A percentile compares a stretch with the other conserved stretches of the same genome.
These are phyloP conservation scores for Zygosaccharomyces bisporus DNA, from an alignment of 805 yeast genomes.

Conservation along the genomic window DNA sequence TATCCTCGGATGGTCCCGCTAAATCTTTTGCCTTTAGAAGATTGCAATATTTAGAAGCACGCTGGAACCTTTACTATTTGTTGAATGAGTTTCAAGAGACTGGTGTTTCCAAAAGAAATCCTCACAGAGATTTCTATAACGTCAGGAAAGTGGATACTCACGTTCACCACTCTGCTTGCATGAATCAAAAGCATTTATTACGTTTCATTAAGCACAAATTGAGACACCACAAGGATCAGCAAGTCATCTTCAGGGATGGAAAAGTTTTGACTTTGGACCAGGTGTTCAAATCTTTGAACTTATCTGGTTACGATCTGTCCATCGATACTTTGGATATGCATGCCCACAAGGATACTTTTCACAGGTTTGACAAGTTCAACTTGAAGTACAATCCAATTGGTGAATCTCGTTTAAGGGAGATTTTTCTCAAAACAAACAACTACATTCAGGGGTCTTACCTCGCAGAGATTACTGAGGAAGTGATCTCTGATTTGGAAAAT, in stretches of 20 bases:
- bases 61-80: slow-evolving; percentile 87
- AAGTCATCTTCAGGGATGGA: slow-evolving; percentile 91
- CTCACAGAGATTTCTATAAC: slow-evolving; percentile 73
- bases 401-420: slow-evolving; percentile 94
- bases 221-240: slow-evolving; percentile 79
- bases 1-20: slow-evolving; percentile 92
- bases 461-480: slow-evolving; percentile 93
- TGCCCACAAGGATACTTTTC: slow-evolving; percentile 97
- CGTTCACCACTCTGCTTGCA: slow-evolving; percentile 98
- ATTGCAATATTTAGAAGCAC: slow-evolving; percentile 89
- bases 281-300: slow-evolving; percentile 84
- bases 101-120: slow-evolving; percentile 83
- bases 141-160: slow-evolving; percentile 62
- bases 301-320: slow-evolving; percentile 91
- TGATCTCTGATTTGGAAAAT: slow-evolving; percentile 87
- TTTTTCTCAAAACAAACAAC: slow-evolving; percentile 92
- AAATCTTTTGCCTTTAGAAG: slow-evolving; percentile 95
- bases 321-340: slow-evolving; percentile 99
- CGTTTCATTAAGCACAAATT: slow-evolving; percentile 93
- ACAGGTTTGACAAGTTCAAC: slow-evolving; percentile 95
- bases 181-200: slow-evolving; percentile 95
- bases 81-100: slow-evolving; percentile 92
- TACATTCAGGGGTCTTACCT: slow-evolving; percentile 82
- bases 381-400: slow-evolving; percentile 97
- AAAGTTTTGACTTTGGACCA: slow-evolving; percentile 78